Evolutionary conservation across 2,329 filamentous ascomycete species (phyloP).

Genomic region (Fusarium floridanum): DNA sequence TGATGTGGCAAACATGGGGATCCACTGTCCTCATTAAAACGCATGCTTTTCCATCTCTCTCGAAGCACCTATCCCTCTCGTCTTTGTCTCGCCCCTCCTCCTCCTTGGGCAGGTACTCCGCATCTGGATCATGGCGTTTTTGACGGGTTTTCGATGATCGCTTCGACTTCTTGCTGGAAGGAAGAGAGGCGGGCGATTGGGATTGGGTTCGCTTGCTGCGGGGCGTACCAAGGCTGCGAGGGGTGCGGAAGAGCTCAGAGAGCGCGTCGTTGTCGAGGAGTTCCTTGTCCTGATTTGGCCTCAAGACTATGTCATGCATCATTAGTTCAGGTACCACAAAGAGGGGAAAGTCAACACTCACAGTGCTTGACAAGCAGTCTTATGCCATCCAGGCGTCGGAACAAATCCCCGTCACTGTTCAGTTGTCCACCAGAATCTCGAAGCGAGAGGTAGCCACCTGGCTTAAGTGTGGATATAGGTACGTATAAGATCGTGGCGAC

Average conservation of each 20-base stretch:
- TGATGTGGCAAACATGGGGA: background rate
- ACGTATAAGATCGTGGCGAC: background rate
- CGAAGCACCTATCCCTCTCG: background rate
- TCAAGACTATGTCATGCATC: background rate
- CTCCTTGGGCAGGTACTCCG: background rate
- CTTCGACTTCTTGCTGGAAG: background rate
- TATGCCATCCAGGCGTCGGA: background rate
- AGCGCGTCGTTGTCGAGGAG: background rate
- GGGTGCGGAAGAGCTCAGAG: background rate
- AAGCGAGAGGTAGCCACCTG: background rate
- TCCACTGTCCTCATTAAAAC: background rate
- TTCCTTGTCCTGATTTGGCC: background rate
- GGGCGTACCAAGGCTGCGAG: background rate
- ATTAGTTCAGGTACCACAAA: background rate
- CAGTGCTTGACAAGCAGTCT: background rate
- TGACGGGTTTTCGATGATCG: background rate
- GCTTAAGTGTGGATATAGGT: background rate
- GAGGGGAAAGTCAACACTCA: background rate
- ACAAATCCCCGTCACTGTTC: background rate
- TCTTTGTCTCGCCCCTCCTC: background rate
- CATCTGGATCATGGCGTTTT: background rate
- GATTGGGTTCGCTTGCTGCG: background rate
- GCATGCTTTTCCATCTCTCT: background rate
- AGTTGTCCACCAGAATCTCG: background rate
- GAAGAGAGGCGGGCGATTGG: background rate